A percentile compares a stretch with the other conserved stretches of the same genome.
Evolutionary conservation across 345 rosid species (phyloP).

Genomic region (Brassica carinata): DNA sequence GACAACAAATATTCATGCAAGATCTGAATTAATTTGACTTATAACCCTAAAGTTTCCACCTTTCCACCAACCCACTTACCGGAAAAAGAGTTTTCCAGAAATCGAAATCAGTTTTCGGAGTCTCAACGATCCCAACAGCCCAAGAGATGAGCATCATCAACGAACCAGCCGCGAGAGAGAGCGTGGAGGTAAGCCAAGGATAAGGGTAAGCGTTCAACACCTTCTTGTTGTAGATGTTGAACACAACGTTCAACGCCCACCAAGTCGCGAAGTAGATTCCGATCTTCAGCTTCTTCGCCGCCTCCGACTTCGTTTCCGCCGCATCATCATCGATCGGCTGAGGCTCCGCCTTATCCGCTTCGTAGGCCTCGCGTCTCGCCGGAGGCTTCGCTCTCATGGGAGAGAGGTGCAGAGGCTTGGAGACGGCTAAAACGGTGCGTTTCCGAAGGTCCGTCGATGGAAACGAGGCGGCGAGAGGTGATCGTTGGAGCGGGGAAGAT

Average conservation of each 20-base stretch:
- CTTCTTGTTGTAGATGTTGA: conserved; percentile 97
- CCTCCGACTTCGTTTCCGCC: conserved; percentile 50
- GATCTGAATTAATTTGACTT: conserved; percentile 38
- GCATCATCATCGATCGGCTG: conserved; percentile 50
- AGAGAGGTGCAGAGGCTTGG: conserved; percentile 67
- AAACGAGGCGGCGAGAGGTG: conserved; percentile 46
- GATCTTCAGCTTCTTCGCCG: conserved; percentile 65
- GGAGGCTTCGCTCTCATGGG: conserved; percentile 38
- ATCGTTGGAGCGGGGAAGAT: conserved; percentile 32
- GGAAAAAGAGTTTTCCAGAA: conserved; percentile 96
- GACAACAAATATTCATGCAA: conserved; percentile 44
- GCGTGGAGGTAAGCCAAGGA: conserved; percentile 96
- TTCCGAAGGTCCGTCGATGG: conserved; percentile 29
- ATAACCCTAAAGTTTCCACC: conserved; percentile 16
- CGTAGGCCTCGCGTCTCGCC: conserved; percentile 76
- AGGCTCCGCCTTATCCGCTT: conserved; percentile 65
- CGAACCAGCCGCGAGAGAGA: conserved; percentile 93
- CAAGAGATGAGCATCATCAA: conserved; percentile 96
- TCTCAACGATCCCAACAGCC: conserved; percentile 80
- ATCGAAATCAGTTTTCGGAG: conserved; percentile 88
- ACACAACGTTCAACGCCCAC: conserved; percentile 98
- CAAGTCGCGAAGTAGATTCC: conserved; percentile 92
- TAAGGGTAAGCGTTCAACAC: conserved; percentile 93
- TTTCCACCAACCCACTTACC: conserved; percentile 60
- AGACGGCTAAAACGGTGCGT: conserved; percentile 44